Evolutionary conservation across 345 rosid genomes (phyloP), one percentile per base, ranked within the genome.

Genomic region (Microthlaspi erraticum): DNA sequence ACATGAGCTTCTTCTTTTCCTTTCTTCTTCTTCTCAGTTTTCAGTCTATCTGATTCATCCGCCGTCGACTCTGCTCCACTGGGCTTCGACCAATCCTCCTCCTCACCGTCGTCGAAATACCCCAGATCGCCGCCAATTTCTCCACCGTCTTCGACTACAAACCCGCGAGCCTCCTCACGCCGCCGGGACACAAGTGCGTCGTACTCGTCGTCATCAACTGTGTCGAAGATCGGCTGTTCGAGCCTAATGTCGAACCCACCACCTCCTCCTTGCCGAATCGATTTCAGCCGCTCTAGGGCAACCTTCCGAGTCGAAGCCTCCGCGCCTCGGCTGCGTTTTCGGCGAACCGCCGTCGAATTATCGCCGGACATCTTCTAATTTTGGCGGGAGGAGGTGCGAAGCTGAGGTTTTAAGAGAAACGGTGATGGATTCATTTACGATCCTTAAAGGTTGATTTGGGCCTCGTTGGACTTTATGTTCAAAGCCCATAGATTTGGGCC

Each of bases 61-160:
- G 83, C 95, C 0, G 97, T 88, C 0, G 93, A 91, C 13, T 53
- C 79, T 62, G 82, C 78, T 20, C 85, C 60, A 11, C 84, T 84
- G 3, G 91, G 78, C 12, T 61, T 78, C n/a, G 90, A 71, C 93
- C 94, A 94, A 59, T 94, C 99, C 83, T 91, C 99, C 69, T 94
- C 99, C 52, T 85, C 85, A 1, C 96, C 99, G 38, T 88, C 92
- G 59, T 94, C 97, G 36, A 76, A 78, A 45, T 94, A 94, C 4
- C 99, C 99, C 2, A 89, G 76, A 45, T 82, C 93, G 37, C 26
- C 26, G 26, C 88, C 89, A 42, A 80, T 91, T 36, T 82, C 97
- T 5, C 82, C 88, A 48, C 91, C 99, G 19, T 86, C 26, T 23
- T 23, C 85, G 16, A 86, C 95, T 16, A 94, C 88, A 68, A 94